phyloP scores from a whole-genome alignment of 331 rosid species.

The Rhamnella rubrinervis region DNA sequence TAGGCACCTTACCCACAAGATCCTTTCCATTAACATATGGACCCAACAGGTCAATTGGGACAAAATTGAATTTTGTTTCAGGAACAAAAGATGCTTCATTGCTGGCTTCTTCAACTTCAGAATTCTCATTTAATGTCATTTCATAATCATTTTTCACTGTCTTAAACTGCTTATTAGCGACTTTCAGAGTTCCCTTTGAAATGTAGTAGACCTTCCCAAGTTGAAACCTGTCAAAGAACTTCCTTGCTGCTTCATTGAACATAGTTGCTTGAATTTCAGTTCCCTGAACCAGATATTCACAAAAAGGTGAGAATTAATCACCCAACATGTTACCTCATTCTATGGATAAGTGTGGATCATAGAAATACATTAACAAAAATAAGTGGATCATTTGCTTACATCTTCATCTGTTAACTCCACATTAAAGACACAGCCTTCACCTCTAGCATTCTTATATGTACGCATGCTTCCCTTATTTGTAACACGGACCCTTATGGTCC shows the following conservation, averaged over 20 bases:
- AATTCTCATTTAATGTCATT: constrained; percentile 80
- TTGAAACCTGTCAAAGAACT: constrained; percentile 76
- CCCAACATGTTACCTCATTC: background rate
- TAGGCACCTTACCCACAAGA: constrained; percentile 73
- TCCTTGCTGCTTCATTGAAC: constrained; percentile 92
- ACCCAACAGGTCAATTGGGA: constrained; percentile 82
- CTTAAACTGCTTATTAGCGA: constrained; percentile 88
- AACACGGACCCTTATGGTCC: constrained; percentile 94
- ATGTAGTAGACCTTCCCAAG: constrained; percentile 87
- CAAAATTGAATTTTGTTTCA: constrained; percentile 68
- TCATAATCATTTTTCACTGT: constrained; percentile 94
- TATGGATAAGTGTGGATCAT: background rate
- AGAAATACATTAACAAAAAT: background rate
- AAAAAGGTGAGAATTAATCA: constrained; percentile 1
- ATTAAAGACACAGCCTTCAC: constrained; percentile 96
- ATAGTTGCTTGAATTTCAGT: constrained; percentile 97
- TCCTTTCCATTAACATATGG: constrained; percentile 67
- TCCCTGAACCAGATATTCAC: constrained; percentile 54
- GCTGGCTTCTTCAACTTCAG: constrained; percentile 87
- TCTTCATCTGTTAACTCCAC: constrained; percentile 95
- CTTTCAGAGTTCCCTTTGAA: constrained; percentile 74
- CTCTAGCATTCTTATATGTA: constrained; percentile 75
- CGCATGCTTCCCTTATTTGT: constrained; percentile 84
- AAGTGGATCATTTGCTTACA: constrained; percentile 37
- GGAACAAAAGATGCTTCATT: constrained; percentile 75